These are phyloP conservation scores for Fusarium veterinarium DNA, from an alignment of 2,329 filamentous ascomycete species.

Conservation along the genomic window DNA sequence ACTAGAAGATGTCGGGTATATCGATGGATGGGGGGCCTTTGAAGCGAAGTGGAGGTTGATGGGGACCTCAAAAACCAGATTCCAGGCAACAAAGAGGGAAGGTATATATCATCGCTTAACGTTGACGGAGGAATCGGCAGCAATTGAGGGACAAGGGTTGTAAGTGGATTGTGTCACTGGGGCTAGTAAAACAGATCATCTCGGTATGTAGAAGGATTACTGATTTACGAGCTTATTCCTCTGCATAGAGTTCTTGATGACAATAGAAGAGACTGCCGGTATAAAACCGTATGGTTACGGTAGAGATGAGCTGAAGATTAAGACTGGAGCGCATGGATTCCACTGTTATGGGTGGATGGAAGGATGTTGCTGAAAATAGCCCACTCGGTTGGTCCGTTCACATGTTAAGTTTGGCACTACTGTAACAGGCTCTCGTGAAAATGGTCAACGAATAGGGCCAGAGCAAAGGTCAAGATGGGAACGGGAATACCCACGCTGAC, in stretches of 20 bases:
- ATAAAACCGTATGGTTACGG: neutral
- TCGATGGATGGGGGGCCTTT: neutral
- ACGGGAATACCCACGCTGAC: conserved; percentile 9
- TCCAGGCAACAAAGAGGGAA: neutral
- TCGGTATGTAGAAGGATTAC: neutral
- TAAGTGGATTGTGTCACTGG: neutral
- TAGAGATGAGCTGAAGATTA: conserved; percentile 1
- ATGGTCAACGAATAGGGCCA: conserved; percentile 27
- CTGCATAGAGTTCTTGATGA: neutral
- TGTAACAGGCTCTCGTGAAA: conserved; percentile 9
- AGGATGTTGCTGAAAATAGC: conserved; percentile 34
- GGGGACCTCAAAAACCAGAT: conserved; percentile 14
- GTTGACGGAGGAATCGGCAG: neutral
- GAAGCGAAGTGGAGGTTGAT: conserved; percentile 18
- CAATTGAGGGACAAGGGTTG: conserved; percentile 1
- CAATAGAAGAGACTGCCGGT: neutral
- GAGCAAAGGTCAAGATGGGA: neutral
- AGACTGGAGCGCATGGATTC: conserved; percentile 3
- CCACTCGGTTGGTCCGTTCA: neutral
- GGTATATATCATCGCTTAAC: conserved; percentile 3
- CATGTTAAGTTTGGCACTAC: conserved; percentile 25
- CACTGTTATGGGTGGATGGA: neutral
- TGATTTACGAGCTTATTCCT: neutral
- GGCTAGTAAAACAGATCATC: neutral
- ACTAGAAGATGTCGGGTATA: conserved; percentile 6